Evolutionary conservation across 2,329 filamentous ascomycete genomes (phyloP).

Genomic region (Fusarium siculi): DNA sequence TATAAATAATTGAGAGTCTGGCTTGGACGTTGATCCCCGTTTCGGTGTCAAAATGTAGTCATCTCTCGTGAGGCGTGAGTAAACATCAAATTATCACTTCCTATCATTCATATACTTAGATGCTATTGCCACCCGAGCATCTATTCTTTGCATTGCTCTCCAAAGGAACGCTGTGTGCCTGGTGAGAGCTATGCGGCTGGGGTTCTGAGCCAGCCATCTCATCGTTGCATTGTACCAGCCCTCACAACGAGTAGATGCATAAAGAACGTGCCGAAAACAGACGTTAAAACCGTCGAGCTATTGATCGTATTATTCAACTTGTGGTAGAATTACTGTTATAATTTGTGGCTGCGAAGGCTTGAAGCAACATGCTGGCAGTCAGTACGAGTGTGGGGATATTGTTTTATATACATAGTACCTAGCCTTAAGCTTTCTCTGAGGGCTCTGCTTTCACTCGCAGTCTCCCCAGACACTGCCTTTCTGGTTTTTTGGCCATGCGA

Average conservation of each 20-base stretch:
- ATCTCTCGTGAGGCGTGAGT: neutral
- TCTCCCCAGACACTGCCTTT: neutral
- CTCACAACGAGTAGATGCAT: constrained; percentile 1
- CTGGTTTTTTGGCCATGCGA: constrained; percentile 17
- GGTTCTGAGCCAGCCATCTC: constrained; percentile 12
- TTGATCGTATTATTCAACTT: neutral
- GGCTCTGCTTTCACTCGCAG: neutral
- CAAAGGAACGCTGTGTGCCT: neutral
- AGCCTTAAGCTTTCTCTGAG: neutral
- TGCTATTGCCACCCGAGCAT: neutral
- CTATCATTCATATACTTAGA: neutral
- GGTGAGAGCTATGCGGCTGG: neutral
- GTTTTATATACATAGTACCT: neutral
- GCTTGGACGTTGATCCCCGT: neutral
- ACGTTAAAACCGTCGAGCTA: neutral
- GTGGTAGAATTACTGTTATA: constrained; percentile 2
- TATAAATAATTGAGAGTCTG: neutral
- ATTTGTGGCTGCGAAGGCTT: constrained; percentile 10
- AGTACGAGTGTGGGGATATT: neutral
- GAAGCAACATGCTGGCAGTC: constrained; percentile 6
- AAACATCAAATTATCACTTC: neutral
- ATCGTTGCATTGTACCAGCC: neutral
- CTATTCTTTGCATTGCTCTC: neutral
- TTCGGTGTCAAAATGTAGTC: constrained; percentile 2
- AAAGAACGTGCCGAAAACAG: constrained; percentile 2